Evolutionary conservation across 169 alveolate species (phyloP), one percentile per base, ranked within the genome.

Genomic region (Plasmodium reichenowi): DNA sequence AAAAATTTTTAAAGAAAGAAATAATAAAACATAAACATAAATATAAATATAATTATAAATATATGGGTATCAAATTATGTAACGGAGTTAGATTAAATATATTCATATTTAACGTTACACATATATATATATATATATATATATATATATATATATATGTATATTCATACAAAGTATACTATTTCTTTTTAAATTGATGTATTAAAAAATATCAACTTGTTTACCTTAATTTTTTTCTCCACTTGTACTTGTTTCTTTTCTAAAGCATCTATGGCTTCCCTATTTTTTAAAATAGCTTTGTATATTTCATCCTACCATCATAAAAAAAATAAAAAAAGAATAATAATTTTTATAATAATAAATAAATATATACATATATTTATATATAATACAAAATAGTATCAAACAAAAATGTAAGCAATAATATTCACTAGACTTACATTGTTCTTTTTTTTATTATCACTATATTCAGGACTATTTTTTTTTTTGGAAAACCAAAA

Each of bases 241-340:
- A 80, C 90, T 60, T 80, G 90, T 48, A 66, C 90, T 67, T 80
- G 90, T 85, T 80, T 80, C 52, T 80, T 80, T 80, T 80, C 90
- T 60, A 80, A 56, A 66, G 90, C 90, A 66, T 80, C 90, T 52
- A 80, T 80, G 9, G 90, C 90, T 67, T 80, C 90, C 47, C 90
- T 80, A 15, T 80, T 80, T 80, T 80, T 80, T 60, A 80, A 67
- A 62, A 80, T 58, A 43, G 90, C 90, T 54, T 80, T 80, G 72
- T 80, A 80, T 80, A 80, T 68, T 52, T 80, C 90, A 72, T 80
- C 90, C 90, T 80, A 22, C 8, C 6, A 26, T 1, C 20, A 20
- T 17, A 66, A 54, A 22, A 54, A 3, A 64, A 17, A 50, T 1
- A 13, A 45, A 72, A 24, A 13, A 68, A 9, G 4, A 24, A 24